These are phyloP conservation scores for Lippia alba DNA, from an alignment of 305 asterid species.

Conservation along the genomic window DNA sequence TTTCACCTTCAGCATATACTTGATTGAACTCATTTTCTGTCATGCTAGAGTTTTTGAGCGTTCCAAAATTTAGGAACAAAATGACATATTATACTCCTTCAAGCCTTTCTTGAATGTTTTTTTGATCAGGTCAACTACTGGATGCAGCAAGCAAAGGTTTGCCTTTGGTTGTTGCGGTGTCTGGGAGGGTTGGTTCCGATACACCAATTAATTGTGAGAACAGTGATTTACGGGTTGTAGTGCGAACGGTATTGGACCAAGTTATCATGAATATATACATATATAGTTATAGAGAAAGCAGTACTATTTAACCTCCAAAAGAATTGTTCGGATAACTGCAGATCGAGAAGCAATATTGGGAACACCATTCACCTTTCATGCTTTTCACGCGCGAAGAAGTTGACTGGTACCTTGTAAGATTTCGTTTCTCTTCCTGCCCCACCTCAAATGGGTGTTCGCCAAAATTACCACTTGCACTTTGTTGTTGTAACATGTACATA, in stretches of 20 bases:
- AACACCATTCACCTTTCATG: constrained; percentile 96
- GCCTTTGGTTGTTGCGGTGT: constrained; percentile 87
- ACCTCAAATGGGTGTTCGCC: not conserved
- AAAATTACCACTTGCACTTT: not conserved
- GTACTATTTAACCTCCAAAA: not conserved
- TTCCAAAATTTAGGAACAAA: not conserved
- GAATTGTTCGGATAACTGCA: constrained; percentile 36
- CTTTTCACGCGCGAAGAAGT: constrained; percentile 98
- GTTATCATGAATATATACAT: not conserved
- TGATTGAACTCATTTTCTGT: not conserved
- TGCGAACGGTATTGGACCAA: constrained; percentile 79
- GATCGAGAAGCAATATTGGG: constrained; percentile 99
- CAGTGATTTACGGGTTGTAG: constrained; percentile 94
- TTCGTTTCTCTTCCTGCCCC: constrained; percentile 19
- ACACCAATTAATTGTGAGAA: constrained; percentile 87
- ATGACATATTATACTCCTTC: constrained; percentile 4
- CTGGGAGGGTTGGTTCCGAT: constrained; percentile 96
- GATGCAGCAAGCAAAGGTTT: constrained; percentile 84
- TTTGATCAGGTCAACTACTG: constrained; percentile 72
- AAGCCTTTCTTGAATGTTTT: constrained; percentile 22
- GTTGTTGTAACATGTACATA: constrained; percentile 1
- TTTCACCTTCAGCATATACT: not conserved
- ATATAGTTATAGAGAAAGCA: too few relatives aligned
- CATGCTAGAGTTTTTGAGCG: not conserved
- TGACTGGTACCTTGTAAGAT: constrained; percentile 95